Evolutionary conservation across 2,329 filamentous ascomycete species (phyloP), one percentile per base, ranked within the genome.

Genomic region (Aureobasidium musti): DNA sequence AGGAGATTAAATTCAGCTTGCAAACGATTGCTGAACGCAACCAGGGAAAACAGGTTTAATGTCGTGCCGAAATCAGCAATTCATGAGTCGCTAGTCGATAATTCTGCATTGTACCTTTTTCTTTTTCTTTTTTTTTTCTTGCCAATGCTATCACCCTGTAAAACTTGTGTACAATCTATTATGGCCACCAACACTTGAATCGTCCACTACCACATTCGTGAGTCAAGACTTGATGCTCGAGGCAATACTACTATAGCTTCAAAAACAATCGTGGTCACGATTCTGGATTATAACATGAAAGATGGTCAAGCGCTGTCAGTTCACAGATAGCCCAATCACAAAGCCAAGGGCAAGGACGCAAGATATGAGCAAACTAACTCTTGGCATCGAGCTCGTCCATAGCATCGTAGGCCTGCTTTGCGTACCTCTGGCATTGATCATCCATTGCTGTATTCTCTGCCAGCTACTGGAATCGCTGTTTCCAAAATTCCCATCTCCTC

Each of bases 401-500:
- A 13, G 17, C 23, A 26, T 30, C 26, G 14, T 1, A 8, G 21
- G 54, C 54, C 26, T 43, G 23, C 17, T 13, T 45, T 19, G 54
- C 53, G 2, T 39, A 41, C 5, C 14, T 21, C 17, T 13, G 53
- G 13, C 35, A 43, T 11, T 21, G 35, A 10, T n/a, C 35, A 4
- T n/a, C 37, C 14, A 57, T 57, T 2, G 6, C 13, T 11, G 14
- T 6, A n/a, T 57, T 37, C 17, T 17, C 13, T 28, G 53, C 35
- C 6, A 57, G 23, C 23, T 41, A 2, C 23, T n/a, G 2, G 6
- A 57, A 57, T 5, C 35, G 33, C 14, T n/a, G 21, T 23, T 57
- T 57, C 53, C 35, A 56, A 41, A 41, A 56, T 11, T 13, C 17
- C 53, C 53, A 57, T 57, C 53, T 57, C 14, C 17, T 37, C 41